These are phyloP conservation scores for Umbelopsis isabellina DNA, from an alignment of 192 early-diverging fungal species.

Conservation along the genomic window DNA sequence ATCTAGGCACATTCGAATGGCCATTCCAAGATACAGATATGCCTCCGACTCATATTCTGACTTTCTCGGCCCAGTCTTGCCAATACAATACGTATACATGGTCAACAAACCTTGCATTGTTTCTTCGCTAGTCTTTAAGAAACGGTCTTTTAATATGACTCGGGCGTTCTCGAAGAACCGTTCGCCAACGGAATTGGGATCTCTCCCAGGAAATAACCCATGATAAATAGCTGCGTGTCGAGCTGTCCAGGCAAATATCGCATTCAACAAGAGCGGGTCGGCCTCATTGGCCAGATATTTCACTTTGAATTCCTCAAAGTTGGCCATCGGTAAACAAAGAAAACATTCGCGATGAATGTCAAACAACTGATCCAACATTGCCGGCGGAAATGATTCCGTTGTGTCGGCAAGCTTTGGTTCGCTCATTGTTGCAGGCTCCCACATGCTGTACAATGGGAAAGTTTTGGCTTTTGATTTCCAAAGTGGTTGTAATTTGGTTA, in stretches of 20 bases:
- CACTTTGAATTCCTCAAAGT: slow-evolving; percentile 9
- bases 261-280: slow-evolving; percentile 22
- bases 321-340: slow-evolving; percentile 18
- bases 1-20: slow-evolving; percentile 33
- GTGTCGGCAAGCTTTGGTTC: background rate
- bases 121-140: slow-evolving; percentile 10
- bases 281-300: slow-evolving; percentile 1
- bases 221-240: slow-evolving; percentile 30
- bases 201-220: slow-evolving; percentile 25
- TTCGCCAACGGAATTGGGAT: slow-evolving; percentile 29
- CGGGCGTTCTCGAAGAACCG: slow-evolving; percentile 19
- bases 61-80: background rate
- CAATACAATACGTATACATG: slow-evolving; percentile 31
- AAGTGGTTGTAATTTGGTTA: slow-evolving; percentile 21
- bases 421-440: slow-evolving; percentile 11
- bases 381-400: background rate
- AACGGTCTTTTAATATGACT: slow-evolving; percentile 22
- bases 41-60: slow-evolving; percentile 31
- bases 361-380: slow-evolving; percentile 17
- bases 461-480: slow-evolving; percentile 19
- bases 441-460: slow-evolving; percentile 29
- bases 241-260: slow-evolving; percentile 30
- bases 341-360: slow-evolving; percentile 30
- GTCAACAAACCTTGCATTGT: slow-evolving; percentile 26
- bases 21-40: slow-evolving; percentile 32